Evolutionary conservation across 169 alveolate species (phyloP).

Genomic region (Plasmodium relictum): DNA sequence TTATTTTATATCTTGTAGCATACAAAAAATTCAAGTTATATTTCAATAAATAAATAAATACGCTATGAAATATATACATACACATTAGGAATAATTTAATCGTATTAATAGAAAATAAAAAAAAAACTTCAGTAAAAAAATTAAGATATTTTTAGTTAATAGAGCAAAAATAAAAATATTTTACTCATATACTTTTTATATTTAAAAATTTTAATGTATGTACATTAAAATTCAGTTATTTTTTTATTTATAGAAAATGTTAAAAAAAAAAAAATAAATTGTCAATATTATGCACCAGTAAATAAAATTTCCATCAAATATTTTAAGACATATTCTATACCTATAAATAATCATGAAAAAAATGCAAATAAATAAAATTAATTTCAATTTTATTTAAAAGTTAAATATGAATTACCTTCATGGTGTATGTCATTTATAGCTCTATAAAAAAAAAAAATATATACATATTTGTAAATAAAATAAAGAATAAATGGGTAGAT

Average conservation of each 20-base stretch:
- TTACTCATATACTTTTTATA: too few relatives aligned
- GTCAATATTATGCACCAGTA: conserved; percentile 33
- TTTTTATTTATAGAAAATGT: conserved; percentile 2
- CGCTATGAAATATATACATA: background rate
- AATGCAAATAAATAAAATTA: background rate
- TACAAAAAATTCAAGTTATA: background rate
- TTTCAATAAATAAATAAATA: background rate
- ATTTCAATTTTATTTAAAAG: background rate
- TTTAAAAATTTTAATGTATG: conserved; percentile 16
- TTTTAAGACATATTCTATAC: conserved; percentile 70
- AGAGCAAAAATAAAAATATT: too few relatives aligned
- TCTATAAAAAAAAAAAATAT: conserved; percentile 17
- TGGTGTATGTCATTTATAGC: conserved; percentile 66
- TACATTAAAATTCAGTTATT: conserved; percentile 15
- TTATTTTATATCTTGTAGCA: conserved; percentile 2
- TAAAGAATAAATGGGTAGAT: background rate
- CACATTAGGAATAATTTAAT: background rate
- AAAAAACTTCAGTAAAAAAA: too few relatives aligned
- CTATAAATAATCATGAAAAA: conserved; percentile 9
- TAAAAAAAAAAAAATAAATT: conserved; percentile 8
- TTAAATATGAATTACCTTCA: conserved; percentile 34
- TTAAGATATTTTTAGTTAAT: too few relatives aligned
- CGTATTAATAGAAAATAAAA: too few relatives aligned
- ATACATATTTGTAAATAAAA: too few relatives aligned
- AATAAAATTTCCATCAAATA: conserved; percentile 54